Evolutionary conservation across 805 yeast species (phyloP).

Genomic region (Metschnikowia anglica): DNA sequence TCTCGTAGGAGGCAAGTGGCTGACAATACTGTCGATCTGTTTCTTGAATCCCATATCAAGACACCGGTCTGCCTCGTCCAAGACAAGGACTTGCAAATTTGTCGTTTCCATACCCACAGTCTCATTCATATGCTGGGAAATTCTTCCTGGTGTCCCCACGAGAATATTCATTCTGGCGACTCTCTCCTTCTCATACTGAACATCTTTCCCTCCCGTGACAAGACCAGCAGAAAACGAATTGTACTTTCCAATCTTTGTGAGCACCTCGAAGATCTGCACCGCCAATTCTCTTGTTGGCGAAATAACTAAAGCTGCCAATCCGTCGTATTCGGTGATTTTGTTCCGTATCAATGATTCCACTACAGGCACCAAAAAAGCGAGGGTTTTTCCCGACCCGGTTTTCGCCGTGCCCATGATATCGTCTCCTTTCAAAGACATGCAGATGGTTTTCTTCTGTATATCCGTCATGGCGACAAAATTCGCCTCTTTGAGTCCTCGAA

Average conservation of each 20-base stretch:
- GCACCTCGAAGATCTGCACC: constrained; percentile 84
- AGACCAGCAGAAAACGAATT: constrained; percentile 82
- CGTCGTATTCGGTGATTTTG: constrained; percentile 79
- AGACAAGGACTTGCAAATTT: constrained; percentile 72
- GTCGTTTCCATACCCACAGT: constrained; percentile 74
- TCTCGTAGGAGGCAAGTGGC: constrained; percentile 73
- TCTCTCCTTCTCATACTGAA: constrained; percentile 76
- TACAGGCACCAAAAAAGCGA: constrained; percentile 82
- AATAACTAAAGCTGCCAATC: constrained; percentile 84
- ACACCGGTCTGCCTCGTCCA: constrained; percentile 92
- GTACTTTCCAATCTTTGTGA: constrained; percentile 74
- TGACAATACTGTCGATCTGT: constrained; percentile 76
- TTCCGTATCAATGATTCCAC: constrained; percentile 67
- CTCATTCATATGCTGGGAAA: constrained; percentile 88
- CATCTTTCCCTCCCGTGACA: constrained; percentile 92
- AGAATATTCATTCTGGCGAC: constrained; percentile 75
- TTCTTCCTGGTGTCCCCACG: constrained; percentile 89
- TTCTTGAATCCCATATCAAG: constrained; percentile 90
- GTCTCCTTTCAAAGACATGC: constrained; percentile 68
- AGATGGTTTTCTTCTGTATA: constrained; percentile 78
- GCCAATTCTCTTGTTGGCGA: constrained; percentile 93
- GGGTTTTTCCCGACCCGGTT: constrained; percentile 89
- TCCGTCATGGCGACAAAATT: constrained; percentile 80
- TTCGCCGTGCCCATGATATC: constrained; percentile 87
- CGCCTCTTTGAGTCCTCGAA: constrained; percentile 73